Percentiles rank a stretch among this genome's conserved stretches.
Evolutionary conservation across 371 early-diverging fungal genomes (phyloP).

Genomic region (Syncephalastrum sp.): DNA sequence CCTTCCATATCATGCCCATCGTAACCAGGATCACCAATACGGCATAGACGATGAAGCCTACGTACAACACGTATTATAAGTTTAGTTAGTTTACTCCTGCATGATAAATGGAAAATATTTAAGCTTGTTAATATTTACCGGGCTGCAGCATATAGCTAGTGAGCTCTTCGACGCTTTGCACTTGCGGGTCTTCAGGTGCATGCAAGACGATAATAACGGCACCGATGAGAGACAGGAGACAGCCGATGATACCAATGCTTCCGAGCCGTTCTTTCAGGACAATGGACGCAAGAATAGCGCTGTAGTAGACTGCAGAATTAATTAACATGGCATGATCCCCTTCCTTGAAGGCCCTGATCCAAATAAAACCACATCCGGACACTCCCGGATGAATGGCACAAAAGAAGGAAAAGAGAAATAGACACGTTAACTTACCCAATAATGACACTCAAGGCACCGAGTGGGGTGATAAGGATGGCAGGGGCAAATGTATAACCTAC

Average conservation of each 20-base stretch:
- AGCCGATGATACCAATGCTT: slow-evolving; percentile 81
- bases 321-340: slow-evolving; percentile 5
- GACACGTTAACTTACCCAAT: slow-evolving; percentile 53
- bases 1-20: slow-evolving; percentile 69
- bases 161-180: slow-evolving; percentile 67
- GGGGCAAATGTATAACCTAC: slow-evolving; percentile 90
- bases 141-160: slow-evolving; percentile 71
- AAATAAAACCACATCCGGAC: no score
- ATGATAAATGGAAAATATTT: slow-evolving; percentile 5
- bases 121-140: slow-evolving; percentile 26
- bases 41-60: slow-evolving; percentile 76
- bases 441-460: slow-evolving; percentile 88
- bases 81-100: no score
- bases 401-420: not conserved
- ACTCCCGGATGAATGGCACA: not conserved
- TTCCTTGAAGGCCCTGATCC: not conserved
- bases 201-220: slow-evolving; percentile 87
- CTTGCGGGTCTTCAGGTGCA: slow-evolving; percentile 81
- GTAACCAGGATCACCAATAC: slow-evolving; percentile 56
- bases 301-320: slow-evolving; percentile 10
- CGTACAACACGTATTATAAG: not conserved
- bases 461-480: slow-evolving; percentile 89
- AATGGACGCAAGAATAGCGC: slow-evolving; percentile 29
- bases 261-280: slow-evolving; percentile 77
- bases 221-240: slow-evolving; percentile 84